These are phyloP conservation scores for Tardiomyces depauwii DNA, from an alignment of 1,139 yeast genomes.

Conservation along the genomic window DNA sequence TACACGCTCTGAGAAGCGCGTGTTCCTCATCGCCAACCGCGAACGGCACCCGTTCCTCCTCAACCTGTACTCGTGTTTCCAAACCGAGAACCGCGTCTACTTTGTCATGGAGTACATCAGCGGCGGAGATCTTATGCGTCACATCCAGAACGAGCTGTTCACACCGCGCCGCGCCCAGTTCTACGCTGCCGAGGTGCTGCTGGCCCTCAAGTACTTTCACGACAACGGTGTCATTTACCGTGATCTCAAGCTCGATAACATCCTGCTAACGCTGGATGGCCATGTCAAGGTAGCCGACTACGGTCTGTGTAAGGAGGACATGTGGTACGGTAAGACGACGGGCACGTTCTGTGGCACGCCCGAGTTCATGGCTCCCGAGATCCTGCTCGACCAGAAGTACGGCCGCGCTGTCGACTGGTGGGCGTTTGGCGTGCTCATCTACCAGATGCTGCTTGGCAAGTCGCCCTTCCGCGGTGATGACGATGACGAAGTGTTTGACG, in stretches of 20 bases:
- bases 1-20: conserved; percentile 87
- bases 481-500: conserved; percentile 95
- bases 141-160: conserved; percentile 84
- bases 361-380: conserved; percentile 98
- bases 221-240: conserved; percentile 94
- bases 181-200: conserved; percentile 90
- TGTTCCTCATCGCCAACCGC: conserved; percentile 78
- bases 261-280: conserved; percentile 79
- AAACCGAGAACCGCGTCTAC: conserved; percentile 92
- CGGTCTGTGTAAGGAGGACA: conserved; percentile 92
- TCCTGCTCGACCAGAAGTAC: conserved; percentile 81
- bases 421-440: conserved; percentile 95
- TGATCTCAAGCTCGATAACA: conserved; percentile 91
- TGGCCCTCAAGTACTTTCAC: conserved; percentile 87
- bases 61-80: conserved; percentile 90
- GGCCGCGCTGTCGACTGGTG: conserved; percentile 98
- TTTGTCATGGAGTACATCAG: conserved; percentile 97
- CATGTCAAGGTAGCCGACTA: conserved; percentile 95
- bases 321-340: conserved; percentile 88
- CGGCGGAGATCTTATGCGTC: conserved; percentile 99
- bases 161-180: conserved; percentile 89
- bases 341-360: conserved; percentile 99
- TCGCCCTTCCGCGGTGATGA: conserved; percentile 98
- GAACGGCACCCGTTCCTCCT: conserved; percentile 89
- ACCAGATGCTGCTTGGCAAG: conserved; percentile 93